A percentile compares a stretch with the other conserved stretches of the same genome.
These are phyloP conservation scores for Hypoxylon cercidicola DNA, from an alignment of 495 filamentous ascomycete species.

Conservation along the genomic window DNA sequence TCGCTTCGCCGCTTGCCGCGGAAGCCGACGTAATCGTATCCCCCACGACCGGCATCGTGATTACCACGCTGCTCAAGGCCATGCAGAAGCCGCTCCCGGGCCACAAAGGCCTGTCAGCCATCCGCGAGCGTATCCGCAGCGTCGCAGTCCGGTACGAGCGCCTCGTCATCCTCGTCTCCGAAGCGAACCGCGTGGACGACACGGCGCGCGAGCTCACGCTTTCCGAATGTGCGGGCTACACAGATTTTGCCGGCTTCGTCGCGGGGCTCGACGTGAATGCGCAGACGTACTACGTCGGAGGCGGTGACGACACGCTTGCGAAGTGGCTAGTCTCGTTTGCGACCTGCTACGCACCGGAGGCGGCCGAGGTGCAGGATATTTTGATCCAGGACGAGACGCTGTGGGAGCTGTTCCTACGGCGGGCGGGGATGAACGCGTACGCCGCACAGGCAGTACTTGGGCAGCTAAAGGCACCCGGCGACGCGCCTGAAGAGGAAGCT, in stretches of 20 bases:
- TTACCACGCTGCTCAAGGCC: constrained; percentile 77
- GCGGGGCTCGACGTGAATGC: constrained; percentile 53
- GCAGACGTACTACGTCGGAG: constrained; percentile 64
- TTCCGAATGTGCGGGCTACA: constrained; percentile 63
- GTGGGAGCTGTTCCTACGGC: constrained; percentile 79
- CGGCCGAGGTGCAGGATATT: constrained; percentile 37
- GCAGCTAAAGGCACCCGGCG: constrained; percentile 56
- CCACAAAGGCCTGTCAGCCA: constrained; percentile 55
- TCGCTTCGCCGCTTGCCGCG: constrained; percentile 50
- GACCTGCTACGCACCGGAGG: constrained; percentile 49
- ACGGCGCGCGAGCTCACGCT: constrained; percentile 50
- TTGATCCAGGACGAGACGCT: constrained; percentile 63
- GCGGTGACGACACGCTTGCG: constrained; percentile 65
- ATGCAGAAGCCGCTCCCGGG: constrained; percentile 78
- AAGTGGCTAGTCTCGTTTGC: constrained; percentile 67
- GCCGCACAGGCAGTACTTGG: constrained; percentile 77
- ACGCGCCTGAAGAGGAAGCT: constrained; percentile 22
- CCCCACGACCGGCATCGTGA: constrained; percentile 72
- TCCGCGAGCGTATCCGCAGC: constrained; percentile 66
- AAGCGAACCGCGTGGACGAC: constrained; percentile 56
- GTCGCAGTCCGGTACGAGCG: constrained; percentile 72
- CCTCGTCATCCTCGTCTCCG: constrained; percentile 75
- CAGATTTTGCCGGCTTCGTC: constrained; percentile 65
- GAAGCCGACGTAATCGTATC: constrained; percentile 85
- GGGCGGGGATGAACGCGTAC: constrained; percentile 81